A percentile compares a stretch with the other conserved stretches of the same genome.
Evolutionary conservation across 2,329 filamentous ascomycete genomes (phyloP).

Genomic region (Kalmusia sp.): DNA sequence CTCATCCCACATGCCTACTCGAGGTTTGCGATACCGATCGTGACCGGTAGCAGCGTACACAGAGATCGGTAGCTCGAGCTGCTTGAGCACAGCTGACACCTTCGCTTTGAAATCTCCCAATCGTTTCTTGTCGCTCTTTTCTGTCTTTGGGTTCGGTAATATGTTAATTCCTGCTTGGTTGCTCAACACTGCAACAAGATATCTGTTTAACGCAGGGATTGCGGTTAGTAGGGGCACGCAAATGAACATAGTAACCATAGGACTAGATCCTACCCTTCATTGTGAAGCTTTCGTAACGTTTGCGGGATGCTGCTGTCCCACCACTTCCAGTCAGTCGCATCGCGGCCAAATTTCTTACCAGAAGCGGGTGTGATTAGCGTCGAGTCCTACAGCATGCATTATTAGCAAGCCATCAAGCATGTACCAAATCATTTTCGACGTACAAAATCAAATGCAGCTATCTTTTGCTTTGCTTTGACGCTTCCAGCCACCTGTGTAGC

Average conservation of each 20-base stretch:
- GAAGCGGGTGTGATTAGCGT: conserved; percentile 83
- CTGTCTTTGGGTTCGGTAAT: conserved; percentile 73
- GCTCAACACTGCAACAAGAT: conserved; percentile 78
- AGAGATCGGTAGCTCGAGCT: conserved; percentile 76
- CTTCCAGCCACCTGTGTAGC: conserved; percentile 15
- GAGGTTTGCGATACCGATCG: conserved; percentile 86
- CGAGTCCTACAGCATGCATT: conserved; percentile 68
- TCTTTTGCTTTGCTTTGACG: conserved; percentile 28
- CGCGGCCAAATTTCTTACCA: conserved; percentile 77
- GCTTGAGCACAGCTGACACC: conserved; percentile 70
- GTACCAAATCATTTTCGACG: conserved; percentile 9
- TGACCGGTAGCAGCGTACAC: conserved; percentile 87
- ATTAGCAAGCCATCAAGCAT: conserved; percentile 11
- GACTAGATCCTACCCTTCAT: conserved; percentile 65
- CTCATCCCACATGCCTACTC: conserved; percentile 85
- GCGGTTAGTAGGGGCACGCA: conserved; percentile 13
- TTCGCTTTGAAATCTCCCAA: conserved; percentile 85
- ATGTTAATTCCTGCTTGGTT: conserved; percentile 88
- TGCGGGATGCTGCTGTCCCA: conserved; percentile 77
- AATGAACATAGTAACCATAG: conserved; percentile 6
- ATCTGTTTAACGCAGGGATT: conserved; percentile 56
- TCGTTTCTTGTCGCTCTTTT: conserved; percentile 72
- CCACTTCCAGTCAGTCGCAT: conserved; percentile 90
- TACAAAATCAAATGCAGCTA: conserved; percentile 51
- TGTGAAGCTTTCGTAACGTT: conserved; percentile 70